phyloP scores from a whole-genome alignment of 441 rosid genomes.

The Geranium incanum region DNA sequence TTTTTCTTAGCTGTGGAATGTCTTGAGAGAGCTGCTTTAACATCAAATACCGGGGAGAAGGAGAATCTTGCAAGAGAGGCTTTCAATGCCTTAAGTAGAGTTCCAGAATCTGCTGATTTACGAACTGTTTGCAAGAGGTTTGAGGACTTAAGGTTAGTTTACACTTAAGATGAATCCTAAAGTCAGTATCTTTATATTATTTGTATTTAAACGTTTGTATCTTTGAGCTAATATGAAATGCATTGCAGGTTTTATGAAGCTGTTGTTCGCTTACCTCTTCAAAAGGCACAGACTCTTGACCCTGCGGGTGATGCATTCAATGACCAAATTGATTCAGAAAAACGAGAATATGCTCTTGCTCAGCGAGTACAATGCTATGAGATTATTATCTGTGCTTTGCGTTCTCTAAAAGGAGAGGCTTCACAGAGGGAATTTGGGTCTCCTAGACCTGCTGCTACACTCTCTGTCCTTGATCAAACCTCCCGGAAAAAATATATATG shows the following conservation, averaged over 20 bases:
- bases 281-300: conserved; percentile 85
- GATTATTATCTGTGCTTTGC: conserved; percentile 66
- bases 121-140: conserved; percentile 91
- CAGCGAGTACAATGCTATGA: conserved; percentile 87
- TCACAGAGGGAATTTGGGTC: conserved; percentile 48
- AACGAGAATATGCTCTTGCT: conserved; percentile 63
- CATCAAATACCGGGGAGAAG: conserved; percentile 56
- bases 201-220: conserved; percentile 19
- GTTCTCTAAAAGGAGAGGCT: conserved; percentile 55
- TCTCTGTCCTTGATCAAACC: conserved; percentile 56
- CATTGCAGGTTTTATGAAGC: conserved; percentile 92
- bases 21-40: conserved; percentile 78
- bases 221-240: conserved; percentile 22
- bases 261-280: conserved; percentile 82
- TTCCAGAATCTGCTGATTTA: conserved; percentile 92
- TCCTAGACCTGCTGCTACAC: conserved; percentile 41
- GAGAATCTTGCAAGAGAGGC: conserved; percentile 88
- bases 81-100: conserved; percentile 68
- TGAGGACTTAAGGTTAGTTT: conserved; percentile 78
- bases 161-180: conserved; percentile 17
- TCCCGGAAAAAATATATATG: conserved; percentile 65
- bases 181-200: conserved; percentile 10
- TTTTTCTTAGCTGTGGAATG: conserved; percentile 96
- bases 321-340: conserved; percentile 73
- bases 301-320: conserved; percentile 88